These are phyloP conservation scores for Lachnellula occidentalis DNA, from an alignment of 2,329 filamentous ascomycete genomes.

Conservation along the genomic window DNA sequence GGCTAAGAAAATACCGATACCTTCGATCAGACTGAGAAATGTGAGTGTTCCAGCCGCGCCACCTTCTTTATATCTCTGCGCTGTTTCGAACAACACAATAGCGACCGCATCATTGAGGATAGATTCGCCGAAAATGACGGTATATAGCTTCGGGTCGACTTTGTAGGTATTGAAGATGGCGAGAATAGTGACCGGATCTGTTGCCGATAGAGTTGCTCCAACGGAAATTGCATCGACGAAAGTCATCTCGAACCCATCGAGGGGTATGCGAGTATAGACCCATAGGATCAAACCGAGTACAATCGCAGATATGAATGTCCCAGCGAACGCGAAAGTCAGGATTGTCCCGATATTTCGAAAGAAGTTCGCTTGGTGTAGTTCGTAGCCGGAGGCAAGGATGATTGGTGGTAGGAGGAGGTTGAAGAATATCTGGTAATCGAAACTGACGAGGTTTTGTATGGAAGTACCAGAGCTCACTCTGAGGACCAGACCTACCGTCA, in stretches of 20 bases:
- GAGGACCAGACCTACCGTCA: constrained; percentile 88
- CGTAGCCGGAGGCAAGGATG: constrained; percentile 94
- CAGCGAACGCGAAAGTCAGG: constrained; percentile 93
- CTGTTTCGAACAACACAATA: constrained; percentile 97
- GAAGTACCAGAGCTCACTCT: constrained; percentile 75
- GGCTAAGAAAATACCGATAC: constrained; percentile 87
- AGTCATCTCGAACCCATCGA: constrained; percentile 78
- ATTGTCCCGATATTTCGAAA: constrained; percentile 98
- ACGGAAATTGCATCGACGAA: constrained; percentile 97
- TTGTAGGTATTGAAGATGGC: constrained; percentile 99
- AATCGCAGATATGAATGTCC: constrained; percentile 95
- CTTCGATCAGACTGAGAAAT: constrained; percentile 79
- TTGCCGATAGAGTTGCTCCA: constrained; percentile 91
- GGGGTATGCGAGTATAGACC: constrained; percentile 80
- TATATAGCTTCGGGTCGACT: constrained; percentile 97
- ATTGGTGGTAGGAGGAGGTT: constrained; percentile 97
- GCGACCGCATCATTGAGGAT: constrained; percentile 98
- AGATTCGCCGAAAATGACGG: constrained; percentile 96
- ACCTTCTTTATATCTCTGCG: constrained; percentile 82
- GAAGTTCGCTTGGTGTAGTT: constrained; percentile 97
- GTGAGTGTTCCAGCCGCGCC: constrained; percentile 64
- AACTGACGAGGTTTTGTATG: constrained; percentile 86
- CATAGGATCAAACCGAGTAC: constrained; percentile 85
- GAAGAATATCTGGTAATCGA: constrained; percentile 99
- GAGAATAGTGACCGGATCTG: constrained; percentile 93